Conservation (phyloP, 2,329 filamentous ascomycete species). For the Trichophyton benhamiae region DNA sequence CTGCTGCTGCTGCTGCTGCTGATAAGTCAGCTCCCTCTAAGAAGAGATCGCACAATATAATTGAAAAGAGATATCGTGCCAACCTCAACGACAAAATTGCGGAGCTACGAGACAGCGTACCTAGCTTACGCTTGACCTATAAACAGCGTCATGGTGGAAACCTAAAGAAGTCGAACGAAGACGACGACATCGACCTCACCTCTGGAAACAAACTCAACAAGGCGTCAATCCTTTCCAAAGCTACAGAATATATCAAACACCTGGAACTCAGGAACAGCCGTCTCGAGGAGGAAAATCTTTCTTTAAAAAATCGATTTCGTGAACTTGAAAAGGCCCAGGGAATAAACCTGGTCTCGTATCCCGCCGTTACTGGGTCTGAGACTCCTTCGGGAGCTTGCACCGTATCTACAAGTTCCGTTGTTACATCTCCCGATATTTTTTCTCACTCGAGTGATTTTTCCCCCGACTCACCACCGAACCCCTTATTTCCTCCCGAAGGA, state of each 20-base stretch:
- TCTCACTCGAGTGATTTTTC: slow-evolving; percentile 28
- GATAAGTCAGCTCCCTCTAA: slow-evolving; percentile 52
- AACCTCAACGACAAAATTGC: slow-evolving; percentile 97
- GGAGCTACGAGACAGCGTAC: slow-evolving; percentile 80
- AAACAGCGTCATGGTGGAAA: slow-evolving; percentile 39
- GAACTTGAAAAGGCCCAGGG: slow-evolving; percentile 57
- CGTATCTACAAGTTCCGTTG: slow-evolving; percentile 26
- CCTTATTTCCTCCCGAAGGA: slow-evolving; percentile 29
- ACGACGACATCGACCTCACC: slow-evolving; percentile 63
- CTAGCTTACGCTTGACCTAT: slow-evolving; percentile 72
- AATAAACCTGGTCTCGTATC: slow-evolving; percentile 27
- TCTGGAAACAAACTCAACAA: slow-evolving; percentile 94
- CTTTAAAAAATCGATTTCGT: slow-evolving; percentile 65
- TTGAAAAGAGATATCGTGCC: slow-evolving; percentile 90
- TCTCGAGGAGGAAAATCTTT: slow-evolving; percentile 66
- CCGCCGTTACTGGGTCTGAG: slow-evolving; percentile 28
- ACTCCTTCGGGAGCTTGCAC: slow-evolving; percentile 32
- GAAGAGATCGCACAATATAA: slow-evolving; percentile 97
- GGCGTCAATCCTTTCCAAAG: slow-evolving; percentile 89
- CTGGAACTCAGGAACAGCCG: slow-evolving; percentile 81
- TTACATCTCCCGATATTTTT: slow-evolving; percentile 29
- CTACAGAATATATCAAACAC: slow-evolving; percentile 90
- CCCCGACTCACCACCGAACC: slow-evolving; percentile 21
- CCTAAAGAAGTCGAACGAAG: slow-evolving; percentile 57
- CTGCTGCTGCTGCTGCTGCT: slow-evolving; percentile 35